phyloP scores from a whole-genome alignment of 805 yeast species.

The Kodamaea lidongshanica region DNA sequence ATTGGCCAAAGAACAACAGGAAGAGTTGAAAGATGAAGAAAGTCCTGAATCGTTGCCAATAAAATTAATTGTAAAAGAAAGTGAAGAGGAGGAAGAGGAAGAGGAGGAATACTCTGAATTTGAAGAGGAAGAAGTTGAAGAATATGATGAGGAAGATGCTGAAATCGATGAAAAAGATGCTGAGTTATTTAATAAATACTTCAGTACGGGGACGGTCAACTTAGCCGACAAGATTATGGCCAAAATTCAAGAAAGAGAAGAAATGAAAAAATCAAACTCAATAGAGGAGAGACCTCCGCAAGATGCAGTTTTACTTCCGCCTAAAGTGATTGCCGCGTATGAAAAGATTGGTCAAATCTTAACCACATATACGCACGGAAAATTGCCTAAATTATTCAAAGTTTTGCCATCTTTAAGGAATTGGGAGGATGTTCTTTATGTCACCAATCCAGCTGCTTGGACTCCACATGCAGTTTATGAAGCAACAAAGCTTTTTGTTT shows the following conservation, averaged over 20 bases:
- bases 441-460: slow-evolving; percentile 90
- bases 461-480: slow-evolving; percentile 92
- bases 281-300: slow-evolving; percentile 10
- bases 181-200: slow-evolving; percentile 73
- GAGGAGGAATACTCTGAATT: slow-evolving; percentile 52
- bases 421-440: slow-evolving; percentile 93
- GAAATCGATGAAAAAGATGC: slow-evolving; percentile 78
- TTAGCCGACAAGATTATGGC: slow-evolving; percentile 94
- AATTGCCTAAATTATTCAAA: slow-evolving; percentile 92
- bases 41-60: slow-evolving; percentile 13
- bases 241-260: slow-evolving; percentile 71
- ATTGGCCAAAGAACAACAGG: slow-evolving; percentile 89
- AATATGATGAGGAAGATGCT: slow-evolving; percentile 51
- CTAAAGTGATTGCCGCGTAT: slow-evolving; percentile 93
- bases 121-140: slow-evolving; percentile 47
- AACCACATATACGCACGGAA: slow-evolving; percentile 89
- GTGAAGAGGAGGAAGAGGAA: slow-evolving; percentile 33
- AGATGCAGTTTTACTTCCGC: slow-evolving; percentile 85
- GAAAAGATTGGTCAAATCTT: slow-evolving; percentile 84
- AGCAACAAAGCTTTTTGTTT: slow-evolving; percentile 90
- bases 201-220: slow-evolving; percentile 48
- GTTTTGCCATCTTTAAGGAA: slow-evolving; percentile 87
- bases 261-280: slow-evolving; percentile 7
- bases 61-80: too few relatives aligned
- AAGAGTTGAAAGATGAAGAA: slow-evolving; percentile 69